Conservation (phyloP, 768 basidiomycete genomes). For the Boletus fagicola region DNA sequence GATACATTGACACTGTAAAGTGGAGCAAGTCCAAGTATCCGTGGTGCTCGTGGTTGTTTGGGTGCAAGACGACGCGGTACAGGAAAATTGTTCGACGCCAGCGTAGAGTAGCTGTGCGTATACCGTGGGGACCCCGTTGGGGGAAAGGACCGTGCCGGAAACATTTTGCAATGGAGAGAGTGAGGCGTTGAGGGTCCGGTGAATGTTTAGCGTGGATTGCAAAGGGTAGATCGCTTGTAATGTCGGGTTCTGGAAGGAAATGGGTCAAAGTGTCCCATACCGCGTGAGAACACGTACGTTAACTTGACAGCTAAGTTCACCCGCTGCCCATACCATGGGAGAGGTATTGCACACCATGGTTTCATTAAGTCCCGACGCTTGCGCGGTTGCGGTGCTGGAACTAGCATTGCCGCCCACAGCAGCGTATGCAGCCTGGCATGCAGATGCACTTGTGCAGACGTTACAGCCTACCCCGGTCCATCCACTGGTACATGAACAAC, state of each 20-base stretch:
- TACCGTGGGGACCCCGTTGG: conserved; percentile 55
- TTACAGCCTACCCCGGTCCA: conserved; percentile 82
- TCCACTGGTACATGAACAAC: conserved; percentile 67
- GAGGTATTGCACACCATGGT: conserved; percentile 71
- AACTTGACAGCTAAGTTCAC: conserved; percentile 84
- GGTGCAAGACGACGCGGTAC: conserved; percentile 65
- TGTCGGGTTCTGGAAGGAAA: conserved; percentile 67
- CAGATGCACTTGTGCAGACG: conserved; percentile 65
- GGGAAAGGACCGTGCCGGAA: conserved; percentile 31
- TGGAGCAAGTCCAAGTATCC: conserved; percentile 65
- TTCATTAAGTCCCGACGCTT: conserved; percentile 46
- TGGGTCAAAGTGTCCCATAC: background rate
- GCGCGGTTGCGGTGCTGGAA: conserved; percentile 28
- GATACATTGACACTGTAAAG: conserved; percentile 74
- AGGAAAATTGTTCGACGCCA: conserved; percentile 89
- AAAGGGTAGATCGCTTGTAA: conserved; percentile 73
- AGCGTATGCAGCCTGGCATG: conserved; percentile 66
- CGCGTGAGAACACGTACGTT: conserved; percentile 51
- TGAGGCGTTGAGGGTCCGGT: conserved; percentile 67
- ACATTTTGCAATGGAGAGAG: conserved; percentile 55
- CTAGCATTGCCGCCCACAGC: conserved; percentile 39
- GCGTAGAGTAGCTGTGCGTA: conserved; percentile 74
- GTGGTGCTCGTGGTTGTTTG: conserved; percentile 50
- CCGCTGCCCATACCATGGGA: conserved; percentile 70
- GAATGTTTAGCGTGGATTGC: conserved; percentile 72